Conservation (phyloP, 2,329 filamentous ascomycete species). For the Aspergillus quadrilineatus region DNA sequence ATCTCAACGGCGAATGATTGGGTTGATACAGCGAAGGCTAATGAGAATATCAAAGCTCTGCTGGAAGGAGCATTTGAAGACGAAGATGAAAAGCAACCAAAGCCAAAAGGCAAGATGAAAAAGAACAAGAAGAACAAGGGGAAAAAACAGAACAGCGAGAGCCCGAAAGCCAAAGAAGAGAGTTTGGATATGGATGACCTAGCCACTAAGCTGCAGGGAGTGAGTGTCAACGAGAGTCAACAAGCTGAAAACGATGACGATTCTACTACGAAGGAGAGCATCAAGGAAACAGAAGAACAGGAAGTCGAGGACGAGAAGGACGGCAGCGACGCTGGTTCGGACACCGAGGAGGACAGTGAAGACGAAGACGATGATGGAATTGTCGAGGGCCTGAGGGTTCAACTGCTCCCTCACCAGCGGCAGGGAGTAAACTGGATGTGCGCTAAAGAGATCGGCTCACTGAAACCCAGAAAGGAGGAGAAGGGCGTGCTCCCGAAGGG, state of each 20-base stretch:
- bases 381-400: constrained; percentile 81
- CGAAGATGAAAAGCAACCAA: constrained; percentile 45
- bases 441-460: constrained; percentile 81
- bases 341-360: constrained; percentile 44
- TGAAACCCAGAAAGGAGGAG: constrained; percentile 75
- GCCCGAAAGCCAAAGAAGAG: constrained; percentile 20
- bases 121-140: constrained; percentile 23
- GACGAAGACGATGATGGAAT: constrained; percentile 60
- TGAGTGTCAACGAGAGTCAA: constrained; percentile 39
- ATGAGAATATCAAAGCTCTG: constrained; percentile 53
- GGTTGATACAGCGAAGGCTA: constrained; percentile 50
- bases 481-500: constrained; percentile 79
- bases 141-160: constrained; percentile 22
- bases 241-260: constrained; percentile 37
- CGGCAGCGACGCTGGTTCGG: constrained; percentile 13
- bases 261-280: constrained; percentile 41
- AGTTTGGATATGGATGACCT: constrained; percentile 43
- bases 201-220: constrained; percentile 43
- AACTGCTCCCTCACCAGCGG: constrained; percentile 87
- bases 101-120: constrained; percentile 36
- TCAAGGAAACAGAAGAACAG: constrained; percentile 27
- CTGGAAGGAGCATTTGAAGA: constrained; percentile 53
- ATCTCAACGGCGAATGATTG: constrained; percentile 55
- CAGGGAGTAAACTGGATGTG: constrained; percentile 95
- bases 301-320: constrained; percentile 40